Base-by-base conservation (phyloP, 2,329 filamentous ascomycete genomes). In the Ambrosiella beaveri region DNA sequence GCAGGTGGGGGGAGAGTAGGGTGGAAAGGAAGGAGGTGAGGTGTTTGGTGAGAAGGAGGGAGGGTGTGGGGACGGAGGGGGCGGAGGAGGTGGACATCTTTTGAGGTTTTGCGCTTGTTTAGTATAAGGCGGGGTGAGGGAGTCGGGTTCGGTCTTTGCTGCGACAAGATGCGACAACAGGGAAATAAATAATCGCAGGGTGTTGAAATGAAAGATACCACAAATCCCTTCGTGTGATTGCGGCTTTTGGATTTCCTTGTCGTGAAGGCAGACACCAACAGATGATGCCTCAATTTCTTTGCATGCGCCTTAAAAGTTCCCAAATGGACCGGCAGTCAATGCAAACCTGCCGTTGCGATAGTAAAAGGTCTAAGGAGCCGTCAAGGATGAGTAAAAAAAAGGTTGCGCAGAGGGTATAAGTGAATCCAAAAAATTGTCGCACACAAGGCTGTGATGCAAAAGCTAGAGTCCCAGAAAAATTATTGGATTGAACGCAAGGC, bases 21-120 rank as follows among this genome's bases (percentile, higher is more conserved):
- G 75, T 70, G 65, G 75, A 73, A 52, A 84, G 77, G 68, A 84
- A 83, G 60, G 75, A 70, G 36, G 79, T 81, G 63, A 84, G 75
- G 61, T 79, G 79, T 67, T 82, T 83, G 40, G 78, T 82, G 61
- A 88, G 74, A 70, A 88, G 74, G 59, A 81, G 73, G 35, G 78
- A 77, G 41, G 78, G 77, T 60, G 67, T 64, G 51, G 71, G 68
- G 70, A 71, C 72, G 58, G 47, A 58, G 40, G 15, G 36, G 15
- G 11, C 41, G 77, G 77, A 41, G 75, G 74, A 27, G 74, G 53
- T 11, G 44, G 39, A 12, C n/a, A 53, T 54, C 35, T 52, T 45
- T 19, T 38, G 49, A 13, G 15, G 27, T n/a, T 41, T n/a, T 37
- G 41, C 12, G 39, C 12, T 19, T 19, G 27, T 27, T 27, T 27